Evolutionary conservation across 164 flowering plant species (phyloP).

Genomic region (Umbilicus rupestris): DNA sequence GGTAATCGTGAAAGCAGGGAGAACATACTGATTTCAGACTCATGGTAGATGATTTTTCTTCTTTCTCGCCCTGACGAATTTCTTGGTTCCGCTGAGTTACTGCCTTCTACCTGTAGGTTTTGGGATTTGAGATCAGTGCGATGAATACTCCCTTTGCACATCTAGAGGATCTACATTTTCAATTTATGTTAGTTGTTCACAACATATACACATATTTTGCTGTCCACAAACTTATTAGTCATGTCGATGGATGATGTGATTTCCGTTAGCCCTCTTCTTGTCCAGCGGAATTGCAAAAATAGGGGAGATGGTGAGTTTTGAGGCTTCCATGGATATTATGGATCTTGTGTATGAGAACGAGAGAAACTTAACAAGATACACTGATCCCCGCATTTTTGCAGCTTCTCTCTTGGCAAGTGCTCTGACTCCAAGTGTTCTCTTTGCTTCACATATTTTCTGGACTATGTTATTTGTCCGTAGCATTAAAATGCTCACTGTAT

Average conservation of each 20-base stretch:
- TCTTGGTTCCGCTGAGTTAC: background rate
- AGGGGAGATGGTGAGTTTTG: constrained; percentile 51
- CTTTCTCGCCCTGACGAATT: background rate
- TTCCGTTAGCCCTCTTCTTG: background rate
- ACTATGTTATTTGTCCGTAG: background rate
- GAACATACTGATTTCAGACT: background rate
- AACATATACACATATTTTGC: background rate
- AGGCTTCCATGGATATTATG: constrained; percentile 68
- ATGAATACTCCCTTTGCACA: constrained; percentile 29
- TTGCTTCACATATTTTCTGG: background rate
- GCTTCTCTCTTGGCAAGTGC: constrained; percentile 58
- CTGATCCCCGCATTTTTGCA: constrained; percentile 51
- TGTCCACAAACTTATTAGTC: background rate
- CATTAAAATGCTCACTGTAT: background rate
- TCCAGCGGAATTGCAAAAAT: constrained; percentile 47
- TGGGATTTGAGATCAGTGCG: constrained; percentile 62
- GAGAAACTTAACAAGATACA: constrained; percentile 30
- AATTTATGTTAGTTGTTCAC: constrained; percentile 39
- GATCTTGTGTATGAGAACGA: constrained; percentile 76
- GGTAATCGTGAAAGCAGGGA: constrained; percentile 24
- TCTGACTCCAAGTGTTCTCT: background rate
- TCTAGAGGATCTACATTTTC: constrained; percentile 48
- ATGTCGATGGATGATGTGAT: background rate
- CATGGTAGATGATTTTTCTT: background rate
- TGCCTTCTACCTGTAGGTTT: constrained; percentile 26